Conservation (phyloP, 2,329 filamentous ascomycete species). For the Tolypocladium amazonense region DNA sequence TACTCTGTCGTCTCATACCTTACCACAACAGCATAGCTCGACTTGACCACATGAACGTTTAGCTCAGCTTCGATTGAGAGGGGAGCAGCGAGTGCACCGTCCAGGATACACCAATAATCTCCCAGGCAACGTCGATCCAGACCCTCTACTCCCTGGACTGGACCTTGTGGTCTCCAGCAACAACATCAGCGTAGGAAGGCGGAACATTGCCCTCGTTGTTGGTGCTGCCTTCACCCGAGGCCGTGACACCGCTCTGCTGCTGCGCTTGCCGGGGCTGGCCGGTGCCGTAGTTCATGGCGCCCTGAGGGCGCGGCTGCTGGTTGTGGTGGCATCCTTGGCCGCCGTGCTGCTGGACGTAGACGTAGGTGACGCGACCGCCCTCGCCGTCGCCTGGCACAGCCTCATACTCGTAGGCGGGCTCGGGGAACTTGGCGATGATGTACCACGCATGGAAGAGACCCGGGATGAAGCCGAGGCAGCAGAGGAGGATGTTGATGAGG, state of each 20-base stretch:
- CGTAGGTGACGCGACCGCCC: constrained; percentile 59
- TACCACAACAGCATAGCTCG: not conserved
- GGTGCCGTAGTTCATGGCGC: constrained; percentile 10
- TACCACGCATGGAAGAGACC: constrained; percentile 96
- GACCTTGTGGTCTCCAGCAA: constrained; percentile 84
- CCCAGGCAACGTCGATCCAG: not conserved
- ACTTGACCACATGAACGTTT: too few relatives aligned
- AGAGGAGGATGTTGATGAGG: constrained; percentile 90
- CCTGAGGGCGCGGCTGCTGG: constrained; percentile 17
- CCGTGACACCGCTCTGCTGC: constrained; percentile 16
- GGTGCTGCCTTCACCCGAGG: constrained; percentile 28
- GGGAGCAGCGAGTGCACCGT: not conserved
- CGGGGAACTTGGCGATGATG: constrained; percentile 86
- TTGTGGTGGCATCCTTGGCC: constrained; percentile 5
- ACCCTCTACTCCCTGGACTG: constrained; percentile 38
- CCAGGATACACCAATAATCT: not conserved
- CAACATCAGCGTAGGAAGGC: constrained; percentile 82
- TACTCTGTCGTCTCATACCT: not conserved
- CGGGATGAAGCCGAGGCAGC: constrained; percentile 66
- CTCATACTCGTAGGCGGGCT: constrained; percentile 61
- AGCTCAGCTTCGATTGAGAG: not conserved
- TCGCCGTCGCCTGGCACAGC: constrained; percentile 46
- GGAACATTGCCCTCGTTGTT: constrained; percentile 41
- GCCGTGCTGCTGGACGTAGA: constrained; percentile 53
- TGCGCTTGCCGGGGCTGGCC: constrained; percentile 19